A percentile compares a stretch with the other conserved stretches of the same genome.
phyloP scores from a whole-genome alignment of 2,329 filamentous ascomycete species.

The Botrytis aclada region DNA sequence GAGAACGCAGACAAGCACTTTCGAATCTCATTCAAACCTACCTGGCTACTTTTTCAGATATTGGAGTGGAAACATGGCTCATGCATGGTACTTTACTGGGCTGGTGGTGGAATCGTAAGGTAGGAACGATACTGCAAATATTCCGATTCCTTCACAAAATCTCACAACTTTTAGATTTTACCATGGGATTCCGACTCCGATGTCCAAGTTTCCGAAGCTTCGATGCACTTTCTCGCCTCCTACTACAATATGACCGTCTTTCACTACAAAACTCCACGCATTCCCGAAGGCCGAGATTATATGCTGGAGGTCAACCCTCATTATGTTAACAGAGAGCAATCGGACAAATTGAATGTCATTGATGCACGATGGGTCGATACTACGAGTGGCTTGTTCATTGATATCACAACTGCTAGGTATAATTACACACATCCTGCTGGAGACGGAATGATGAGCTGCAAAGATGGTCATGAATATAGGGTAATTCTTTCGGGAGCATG shows the following conservation, averaged over 20 bases:
- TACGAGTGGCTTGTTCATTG: constrained; percentile 73
- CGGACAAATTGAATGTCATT: constrained; percentile 73
- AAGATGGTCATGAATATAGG: constrained; percentile 50
- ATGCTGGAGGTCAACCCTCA: constrained; percentile 76
- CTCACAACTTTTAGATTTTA: constrained; percentile 48
- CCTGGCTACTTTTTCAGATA: constrained; percentile 60
- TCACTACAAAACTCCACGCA: constrained; percentile 37
- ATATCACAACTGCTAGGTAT: constrained; percentile 70
- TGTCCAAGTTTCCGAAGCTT: constrained; percentile 49
- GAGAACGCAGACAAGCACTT: constrained; percentile 50
- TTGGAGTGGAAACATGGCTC: constrained; percentile 52
- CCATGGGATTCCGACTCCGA: constrained; percentile 84
- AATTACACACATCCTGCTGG: constrained; percentile 41
- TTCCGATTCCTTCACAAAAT: no score
- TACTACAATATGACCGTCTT: constrained; percentile 45
- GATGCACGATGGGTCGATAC: constrained; percentile 82
- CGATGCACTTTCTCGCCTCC: constrained; percentile 51
- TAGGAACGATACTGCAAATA: constrained; percentile 18
- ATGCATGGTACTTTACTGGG: constrained; percentile 80
- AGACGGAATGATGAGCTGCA: constrained; percentile 48
- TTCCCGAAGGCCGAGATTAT: constrained; percentile 50
- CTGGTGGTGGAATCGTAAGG: constrained; percentile 76
- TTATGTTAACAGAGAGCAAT: constrained; percentile 58
- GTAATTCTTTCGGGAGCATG: constrained; percentile 35
- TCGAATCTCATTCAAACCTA: constrained; percentile 73